Percentiles rank a stretch among this genome's conserved stretches.
These are phyloP conservation scores for Dryas alaskensis DNA, from an alignment of 306 rosid genomes.

Conservation along the genomic window DNA sequence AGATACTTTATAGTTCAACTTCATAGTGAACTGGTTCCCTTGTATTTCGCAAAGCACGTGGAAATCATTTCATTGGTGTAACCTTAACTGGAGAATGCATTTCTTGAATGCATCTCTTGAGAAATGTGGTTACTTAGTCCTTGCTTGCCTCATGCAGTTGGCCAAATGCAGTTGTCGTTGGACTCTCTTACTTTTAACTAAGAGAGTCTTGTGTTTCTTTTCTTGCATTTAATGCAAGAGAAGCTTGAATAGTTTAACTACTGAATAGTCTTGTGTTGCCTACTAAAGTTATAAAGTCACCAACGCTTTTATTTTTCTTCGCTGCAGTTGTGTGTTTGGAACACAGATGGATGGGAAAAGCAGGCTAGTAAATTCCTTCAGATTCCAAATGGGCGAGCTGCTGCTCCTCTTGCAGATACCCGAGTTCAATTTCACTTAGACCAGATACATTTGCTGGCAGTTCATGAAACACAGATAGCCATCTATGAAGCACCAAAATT, in stretches of 20 bases:
- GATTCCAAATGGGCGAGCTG: slow-evolving; percentile 66
- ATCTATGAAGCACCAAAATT: slow-evolving; percentile 84
- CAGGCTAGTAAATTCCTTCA: slow-evolving; percentile 71
- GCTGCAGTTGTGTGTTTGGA: slow-evolving; percentile 93
- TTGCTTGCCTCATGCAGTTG: background rate
- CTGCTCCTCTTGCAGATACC: slow-evolving; percentile 78
- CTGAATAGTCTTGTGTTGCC: background rate
- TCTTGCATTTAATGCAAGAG: background rate
- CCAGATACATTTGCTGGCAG: slow-evolving; percentile 83
- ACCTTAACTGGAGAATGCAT: slow-evolving; percentile 1
- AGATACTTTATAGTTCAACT: background rate
- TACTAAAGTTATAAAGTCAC: background rate
- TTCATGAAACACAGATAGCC: slow-evolving; percentile 98
- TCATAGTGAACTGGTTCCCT: slow-evolving; percentile 4
- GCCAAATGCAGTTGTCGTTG: background rate
- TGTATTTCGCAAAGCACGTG: background rate
- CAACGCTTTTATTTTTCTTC: slow-evolving; percentile 23
- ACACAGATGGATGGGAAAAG: slow-evolving; percentile 94
- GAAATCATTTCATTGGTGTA: background rate
- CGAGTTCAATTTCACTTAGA: slow-evolving; percentile 91
- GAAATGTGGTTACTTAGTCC: background rate
- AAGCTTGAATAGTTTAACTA: slow-evolving; percentile 8
- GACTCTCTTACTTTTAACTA: slow-evolving; percentile 1
- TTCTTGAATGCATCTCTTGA: background rate
- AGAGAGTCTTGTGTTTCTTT: background rate